These are phyloP conservation scores for Tricholoma sp. DNA, from an alignment of 768 basidiomycete genomes.

Conservation along the genomic window DNA sequence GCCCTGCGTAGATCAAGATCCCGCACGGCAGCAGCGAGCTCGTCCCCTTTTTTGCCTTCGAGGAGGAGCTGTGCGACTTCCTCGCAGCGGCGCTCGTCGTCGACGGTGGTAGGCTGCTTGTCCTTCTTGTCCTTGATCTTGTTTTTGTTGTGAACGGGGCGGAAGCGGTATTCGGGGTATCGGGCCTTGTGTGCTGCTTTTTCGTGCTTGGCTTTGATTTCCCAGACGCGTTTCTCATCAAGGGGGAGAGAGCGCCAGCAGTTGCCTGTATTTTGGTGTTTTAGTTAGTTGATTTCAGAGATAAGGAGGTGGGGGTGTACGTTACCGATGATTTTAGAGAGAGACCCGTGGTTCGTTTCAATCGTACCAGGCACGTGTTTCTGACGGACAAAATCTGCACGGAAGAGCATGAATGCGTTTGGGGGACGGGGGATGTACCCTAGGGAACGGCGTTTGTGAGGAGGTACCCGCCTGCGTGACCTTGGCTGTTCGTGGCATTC, in stretches of 20 bases:
- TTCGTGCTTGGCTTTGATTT: constrained; percentile 63
- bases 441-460: constrained; percentile 53
- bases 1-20: constrained; percentile 35
- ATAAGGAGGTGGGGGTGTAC: constrained; percentile 21
- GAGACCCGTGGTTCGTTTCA: constrained; percentile 32
- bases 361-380: constrained; percentile 76
- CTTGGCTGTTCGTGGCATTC: constrained; percentile 32
- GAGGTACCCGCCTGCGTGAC: constrained; percentile 45
- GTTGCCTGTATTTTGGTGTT: constrained; percentile 35
- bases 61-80: constrained; percentile 60
- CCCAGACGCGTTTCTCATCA: constrained; percentile 70
- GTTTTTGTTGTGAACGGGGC: constrained; percentile 50
- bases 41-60: constrained; percentile 66
- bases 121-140: constrained; percentile 36
- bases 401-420: constrained; percentile 85
- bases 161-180: constrained; percentile 64
- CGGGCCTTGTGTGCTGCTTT: constrained; percentile 66
- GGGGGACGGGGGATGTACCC: constrained; percentile 78
- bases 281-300: no score
- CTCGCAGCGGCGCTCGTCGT: constrained; percentile 64
- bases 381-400: constrained; percentile 74
- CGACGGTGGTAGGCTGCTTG: constrained; percentile 38
- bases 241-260: constrained; percentile 71
- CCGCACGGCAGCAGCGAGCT: constrained; percentile 58
- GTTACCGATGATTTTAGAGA: constrained; percentile 46